Base-by-base conservation (phyloP, 2,329 filamentous ascomycete species). In the Hypomyces perniciosus region DNA sequence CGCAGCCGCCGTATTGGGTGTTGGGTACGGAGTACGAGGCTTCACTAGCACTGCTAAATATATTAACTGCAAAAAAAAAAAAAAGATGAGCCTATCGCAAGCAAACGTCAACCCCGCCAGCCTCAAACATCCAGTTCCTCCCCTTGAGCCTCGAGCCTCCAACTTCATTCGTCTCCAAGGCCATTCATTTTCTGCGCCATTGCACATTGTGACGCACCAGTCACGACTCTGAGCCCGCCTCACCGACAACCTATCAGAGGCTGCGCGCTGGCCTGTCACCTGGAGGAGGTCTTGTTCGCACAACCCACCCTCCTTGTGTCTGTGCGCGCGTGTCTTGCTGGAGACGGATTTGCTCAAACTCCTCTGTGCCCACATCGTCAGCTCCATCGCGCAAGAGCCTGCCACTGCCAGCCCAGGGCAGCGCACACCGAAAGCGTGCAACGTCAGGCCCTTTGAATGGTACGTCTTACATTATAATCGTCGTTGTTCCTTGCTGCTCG, bases 321-420 rank as follows among this genome's bases (percentile, higher is more conserved):
- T 53, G 51, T 53, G 51, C 51, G 48, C 44, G 31, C 44, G 39
- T 46, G 31, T 50, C 48, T 29, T 43, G 28, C 40, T 50, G 48
- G 48, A 52, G 50, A 52, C 38, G n/a, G 38, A 10, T 38, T 44
- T 46, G 38, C 47, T 50, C 38, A 33, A 53, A 31, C 51, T 46
- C 48, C 48, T 42, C 40, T 40, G 47, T 40, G 51, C 51, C 51
- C 51, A 53, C 51, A 53, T 53, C 48, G 51, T 47, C 51, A 51
- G 51, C 47, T 47, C 44, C 48, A 48, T 53, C 46, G 46, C 51
- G 51, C 42, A 40, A 29, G 46, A 42, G 20, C 20, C 20, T 20
- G 20, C 20, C 35, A 33, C 35, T 26, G 44, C 39, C 39, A 43
- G 38, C 48, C 50, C 39, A 43, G 48, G 43, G 44, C 43, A 46